Evolutionary conservation across 768 basidiomycete species (phyloP).

Genomic region (Gymnopilus dilepis): DNA sequence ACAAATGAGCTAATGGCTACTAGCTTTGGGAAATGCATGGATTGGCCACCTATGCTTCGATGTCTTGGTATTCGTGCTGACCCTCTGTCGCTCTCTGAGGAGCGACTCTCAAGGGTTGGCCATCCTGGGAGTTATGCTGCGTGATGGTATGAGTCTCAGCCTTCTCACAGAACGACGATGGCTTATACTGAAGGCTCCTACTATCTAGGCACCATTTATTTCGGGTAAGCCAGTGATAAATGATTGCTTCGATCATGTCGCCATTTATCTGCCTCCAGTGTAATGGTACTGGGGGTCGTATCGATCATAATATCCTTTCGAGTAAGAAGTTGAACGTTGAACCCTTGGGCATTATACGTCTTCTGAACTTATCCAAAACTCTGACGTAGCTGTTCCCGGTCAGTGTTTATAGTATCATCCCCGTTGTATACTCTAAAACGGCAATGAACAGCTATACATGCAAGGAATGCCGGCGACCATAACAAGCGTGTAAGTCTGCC

Average conservation of each 20-base stretch:
- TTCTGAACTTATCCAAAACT: not conserved
- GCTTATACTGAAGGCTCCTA: not conserved
- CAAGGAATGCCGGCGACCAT: not conserved
- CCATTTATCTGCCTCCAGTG: not conserved
- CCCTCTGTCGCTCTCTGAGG: not conserved
- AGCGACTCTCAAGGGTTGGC: not conserved
- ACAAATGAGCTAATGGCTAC: too few species aligned
- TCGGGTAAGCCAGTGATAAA: not conserved
- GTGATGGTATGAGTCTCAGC: not conserved
- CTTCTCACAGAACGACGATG: too few species aligned
- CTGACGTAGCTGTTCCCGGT: not conserved
- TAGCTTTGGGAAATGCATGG: not conserved
- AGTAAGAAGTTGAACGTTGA: not conserved
- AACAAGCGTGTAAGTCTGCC: not conserved
- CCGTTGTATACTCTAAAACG: too few species aligned
- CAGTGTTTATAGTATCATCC: too few species aligned
- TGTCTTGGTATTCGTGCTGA: not conserved
- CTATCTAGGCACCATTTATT: not conserved
- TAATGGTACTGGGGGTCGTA: not conserved
- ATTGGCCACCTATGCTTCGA: conserved; percentile 1
- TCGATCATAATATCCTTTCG: not conserved
- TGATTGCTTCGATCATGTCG: conserved; percentile 52
- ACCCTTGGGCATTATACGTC: too few species aligned
- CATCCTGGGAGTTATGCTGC: not conserved
- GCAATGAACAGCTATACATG: not conserved